Evolutionary conservation across 2,329 filamentous ascomycete species (phyloP), one percentile per base, ranked within the genome.

Genomic region (Phaeosphaeria sp.): DNA sequence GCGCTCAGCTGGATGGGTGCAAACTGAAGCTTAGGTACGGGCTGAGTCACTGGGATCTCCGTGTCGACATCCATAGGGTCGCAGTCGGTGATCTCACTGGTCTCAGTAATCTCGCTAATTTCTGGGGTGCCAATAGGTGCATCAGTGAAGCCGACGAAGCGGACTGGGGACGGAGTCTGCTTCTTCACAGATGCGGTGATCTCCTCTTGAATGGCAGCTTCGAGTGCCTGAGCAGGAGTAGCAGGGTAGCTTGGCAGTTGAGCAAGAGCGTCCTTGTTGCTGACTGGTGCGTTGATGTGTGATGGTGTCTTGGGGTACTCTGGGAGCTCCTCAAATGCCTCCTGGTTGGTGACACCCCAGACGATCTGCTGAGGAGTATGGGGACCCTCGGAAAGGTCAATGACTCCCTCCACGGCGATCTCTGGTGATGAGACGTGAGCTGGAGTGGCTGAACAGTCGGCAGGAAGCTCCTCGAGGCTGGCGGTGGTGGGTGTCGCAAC

Each of bases 131-230:
- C 62, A 25, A 61, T 63, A 8, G 65, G 66, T 7, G 53, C 39
- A n/a, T 66, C 59, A 13, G 57, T 54, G 4, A 54, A 36, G 15
- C 53, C 49, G 5, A 56, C 54, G 33, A 61, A 62, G 18, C 54
- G 58, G 13, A 60, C 27, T n/a, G 66, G 66, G 9, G 68, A 69
- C 3, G 65, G 66, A 1, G 64, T 66, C 47, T 69, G 65, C 55
- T 69, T 71, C 62, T 69, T 71, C 25, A 67, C 61, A 3, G 68
- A 71, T 22, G 65, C 62, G 17, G 55, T 60, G 45, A 69, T 71
- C 52, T 71, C 66, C 46, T 67, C 65, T 33, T 71, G 68, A 15
- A 71, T 59, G 17, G 68, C 68, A 44, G 64, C 62, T 49, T 71
- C 68, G n/a, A 69, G 62, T 6, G 60, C 66, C 49, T 66, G 44